Conservation (phyloP, 2,329 filamentous ascomycete genomes). For the Fusarium nodosum region DNA sequence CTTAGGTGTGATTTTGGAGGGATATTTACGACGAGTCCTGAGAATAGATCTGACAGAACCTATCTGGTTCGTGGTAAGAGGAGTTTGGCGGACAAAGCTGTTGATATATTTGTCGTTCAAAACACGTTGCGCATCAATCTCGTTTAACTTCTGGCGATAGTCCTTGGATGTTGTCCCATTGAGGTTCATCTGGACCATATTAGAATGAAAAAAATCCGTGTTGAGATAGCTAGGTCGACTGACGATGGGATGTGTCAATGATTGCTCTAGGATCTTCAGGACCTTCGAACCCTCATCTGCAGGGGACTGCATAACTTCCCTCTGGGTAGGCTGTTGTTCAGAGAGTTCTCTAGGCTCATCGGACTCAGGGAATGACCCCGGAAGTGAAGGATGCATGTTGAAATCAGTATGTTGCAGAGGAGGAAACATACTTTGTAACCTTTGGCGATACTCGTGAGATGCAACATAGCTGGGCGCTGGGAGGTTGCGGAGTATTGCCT, state of each 20-base stretch:
- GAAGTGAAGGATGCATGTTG: slow-evolving; percentile 37
- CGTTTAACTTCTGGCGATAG: slow-evolving; percentile 41
- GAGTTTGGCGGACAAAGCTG: slow-evolving; percentile 42
- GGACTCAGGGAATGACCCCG: slow-evolving; percentile 49
- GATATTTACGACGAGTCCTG: slow-evolving; percentile 45
- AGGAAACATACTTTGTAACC: slow-evolving; percentile 44
- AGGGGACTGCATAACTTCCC: not conserved
- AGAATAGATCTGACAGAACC: slow-evolving; percentile 50
- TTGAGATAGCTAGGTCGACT: slow-evolving; percentile 27
- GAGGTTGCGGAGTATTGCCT: slow-evolving; percentile 48
- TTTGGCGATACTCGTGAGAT: slow-evolving; percentile 45
- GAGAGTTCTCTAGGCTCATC: slow-evolving; percentile 33
- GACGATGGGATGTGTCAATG: slow-evolving; percentile 20
- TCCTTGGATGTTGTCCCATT: slow-evolving; percentile 34
- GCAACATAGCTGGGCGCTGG: slow-evolving; percentile 51
- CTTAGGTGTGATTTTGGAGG: slow-evolving; percentile 43
- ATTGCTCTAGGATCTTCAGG: not conserved
- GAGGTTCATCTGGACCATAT: slow-evolving; percentile 27
- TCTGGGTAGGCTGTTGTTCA: not conserved
- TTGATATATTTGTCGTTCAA: slow-evolving; percentile 42
- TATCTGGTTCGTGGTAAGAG: slow-evolving; percentile 37
- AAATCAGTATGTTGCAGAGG: slow-evolving; percentile 34
- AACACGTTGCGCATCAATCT: slow-evolving; percentile 38
- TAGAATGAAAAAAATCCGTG: slow-evolving; percentile 28
- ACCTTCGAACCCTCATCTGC: too few species aligned